A percentile compares a stretch with the other conserved stretches of the same genome.
phyloP scores from a whole-genome alignment of 768 basidiomycete species.

The Amyloporia xantha region DNA sequence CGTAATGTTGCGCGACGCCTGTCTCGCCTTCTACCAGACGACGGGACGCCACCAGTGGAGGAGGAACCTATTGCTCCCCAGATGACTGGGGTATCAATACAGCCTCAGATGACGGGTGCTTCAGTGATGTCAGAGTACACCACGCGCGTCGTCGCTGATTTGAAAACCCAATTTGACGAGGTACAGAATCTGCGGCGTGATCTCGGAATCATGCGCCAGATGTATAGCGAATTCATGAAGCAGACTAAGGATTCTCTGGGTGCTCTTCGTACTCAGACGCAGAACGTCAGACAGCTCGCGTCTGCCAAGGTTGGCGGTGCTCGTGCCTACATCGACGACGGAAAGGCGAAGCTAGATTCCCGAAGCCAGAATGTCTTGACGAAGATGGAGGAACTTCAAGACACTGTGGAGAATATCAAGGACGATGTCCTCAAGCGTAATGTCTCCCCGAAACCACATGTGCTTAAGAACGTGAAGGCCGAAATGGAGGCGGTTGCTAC shows the following conservation, averaged over 20 bases:
- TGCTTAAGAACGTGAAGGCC: conserved; percentile 65
- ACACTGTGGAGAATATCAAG: conserved; percentile 81
- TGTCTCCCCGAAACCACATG: conserved; percentile 69
- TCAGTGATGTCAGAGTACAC: conserved; percentile 70
- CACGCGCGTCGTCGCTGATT: conserved; percentile 65
- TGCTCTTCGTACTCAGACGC: conserved; percentile 75
- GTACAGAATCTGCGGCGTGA: conserved; percentile 92
- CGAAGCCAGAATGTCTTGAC: conserved; percentile 88
- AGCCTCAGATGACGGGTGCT: conserved; percentile 70
- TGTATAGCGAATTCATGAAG: conserved; percentile 91
- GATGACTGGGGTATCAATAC: conserved; percentile 61
- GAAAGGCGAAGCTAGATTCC: conserved; percentile 85
- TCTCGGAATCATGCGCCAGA: conserved; percentile 86
- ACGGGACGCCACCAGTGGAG: conserved; percentile 25
- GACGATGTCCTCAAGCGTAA: conserved; percentile 89
- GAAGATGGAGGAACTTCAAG: conserved; percentile 88
- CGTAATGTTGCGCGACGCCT: conserved; percentile 66
- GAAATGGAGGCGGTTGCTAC: conserved; percentile 59
- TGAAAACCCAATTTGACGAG: conserved; percentile 92
- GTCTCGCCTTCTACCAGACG: conserved; percentile 56
- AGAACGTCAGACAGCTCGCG: conserved; percentile 83
- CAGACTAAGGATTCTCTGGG: conserved; percentile 83
- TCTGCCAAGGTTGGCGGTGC: conserved; percentile 77
- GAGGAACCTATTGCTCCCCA: conserved; percentile 36
- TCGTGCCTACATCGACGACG: conserved; percentile 82